Conservation (phyloP, 306 rosid species). For the Rosa lucieae region DNA sequence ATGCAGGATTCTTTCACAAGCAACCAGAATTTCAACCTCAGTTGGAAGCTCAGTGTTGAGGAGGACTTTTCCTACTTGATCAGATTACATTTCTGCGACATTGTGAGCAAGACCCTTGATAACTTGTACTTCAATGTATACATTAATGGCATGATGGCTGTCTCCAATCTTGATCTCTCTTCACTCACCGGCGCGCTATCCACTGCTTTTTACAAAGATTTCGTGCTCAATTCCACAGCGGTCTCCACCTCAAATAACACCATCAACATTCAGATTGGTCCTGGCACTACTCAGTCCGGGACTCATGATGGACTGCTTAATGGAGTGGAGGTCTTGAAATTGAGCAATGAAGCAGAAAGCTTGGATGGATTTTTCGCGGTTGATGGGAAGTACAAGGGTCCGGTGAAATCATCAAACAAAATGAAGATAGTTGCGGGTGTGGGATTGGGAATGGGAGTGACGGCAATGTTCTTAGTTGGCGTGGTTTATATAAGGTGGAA, state of each 20-base stretch:
- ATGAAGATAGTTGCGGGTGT: slow-evolving; percentile 41
- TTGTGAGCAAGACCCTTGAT: slow-evolving; percentile 51
- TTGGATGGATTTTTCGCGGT: slow-evolving; percentile 53
- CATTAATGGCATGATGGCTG: slow-evolving; percentile 52
- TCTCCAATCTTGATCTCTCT: slow-evolving; percentile 58
- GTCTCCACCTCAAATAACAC: slow-evolving; percentile 36
- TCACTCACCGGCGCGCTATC: slow-evolving; percentile 49
- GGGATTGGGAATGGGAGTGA: slow-evolving; percentile 48
- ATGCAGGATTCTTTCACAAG: slow-evolving; percentile 44
- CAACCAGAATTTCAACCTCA: slow-evolving; percentile 57
- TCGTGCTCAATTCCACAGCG: slow-evolving; percentile 40
- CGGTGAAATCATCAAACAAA: not conserved
- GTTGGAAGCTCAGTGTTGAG: slow-evolving; percentile 69
- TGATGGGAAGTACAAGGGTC: slow-evolving; percentile 56
- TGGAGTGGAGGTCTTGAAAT: slow-evolving; percentile 80
- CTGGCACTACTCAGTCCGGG: slow-evolving; percentile 39
- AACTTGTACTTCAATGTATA: slow-evolving; percentile 59
- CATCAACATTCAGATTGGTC: slow-evolving; percentile 61
- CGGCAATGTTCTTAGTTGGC: slow-evolving; percentile 36
- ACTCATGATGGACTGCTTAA: slow-evolving; percentile 56
- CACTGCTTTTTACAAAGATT: slow-evolving; percentile 61
- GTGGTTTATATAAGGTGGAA: slow-evolving; percentile 42
- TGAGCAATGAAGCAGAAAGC: slow-evolving; percentile 56
- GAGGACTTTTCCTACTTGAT: slow-evolving; percentile 58
- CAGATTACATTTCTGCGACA: slow-evolving; percentile 86